These are phyloP conservation scores for Paratinospora sagittata DNA, from an alignment of 164 flowering plant species.

Conservation along the genomic window DNA sequence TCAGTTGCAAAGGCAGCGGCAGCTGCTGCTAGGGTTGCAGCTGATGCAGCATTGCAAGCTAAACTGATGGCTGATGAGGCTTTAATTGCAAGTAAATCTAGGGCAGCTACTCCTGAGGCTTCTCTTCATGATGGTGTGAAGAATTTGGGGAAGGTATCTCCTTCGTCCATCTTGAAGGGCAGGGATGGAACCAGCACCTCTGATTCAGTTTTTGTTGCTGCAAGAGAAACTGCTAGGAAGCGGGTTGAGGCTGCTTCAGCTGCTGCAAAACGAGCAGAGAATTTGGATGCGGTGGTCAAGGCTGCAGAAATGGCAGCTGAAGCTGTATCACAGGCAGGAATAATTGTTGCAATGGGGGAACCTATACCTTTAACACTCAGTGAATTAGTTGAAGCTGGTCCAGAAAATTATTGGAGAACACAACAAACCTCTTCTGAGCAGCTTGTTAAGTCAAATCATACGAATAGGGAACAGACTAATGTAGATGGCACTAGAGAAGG, in stretches of 20 bases:
- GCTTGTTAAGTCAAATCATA: constrained; percentile 20
- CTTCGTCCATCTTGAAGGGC: constrained; percentile 56
- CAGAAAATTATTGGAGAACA: constrained; percentile 57
- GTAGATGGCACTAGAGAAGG: constrained; percentile 16
- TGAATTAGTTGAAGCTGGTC: constrained; percentile 60
- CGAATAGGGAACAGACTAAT: constrained; percentile 13
- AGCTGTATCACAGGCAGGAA: constrained; percentile 92
- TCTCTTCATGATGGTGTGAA: constrained; percentile 25
- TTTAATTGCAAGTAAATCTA: constrained; percentile 25
- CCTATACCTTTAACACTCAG: constrained; percentile 50
- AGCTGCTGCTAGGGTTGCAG: constrained; percentile 93
- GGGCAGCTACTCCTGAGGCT: constrained; percentile 20
- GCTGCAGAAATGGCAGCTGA: constrained; percentile 95
- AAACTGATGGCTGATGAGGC: constrained; percentile 83
- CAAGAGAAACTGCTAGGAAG: constrained; percentile 69
- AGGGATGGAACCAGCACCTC: constrained; percentile 33
- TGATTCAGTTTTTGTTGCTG: constrained; percentile 58
- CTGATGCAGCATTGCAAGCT: constrained; percentile 88
- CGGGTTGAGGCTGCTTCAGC: constrained; percentile 89
- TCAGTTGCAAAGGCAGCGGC: constrained; percentile 98
- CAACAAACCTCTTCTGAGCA: constrained; percentile 25
- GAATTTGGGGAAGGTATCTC: constrained; percentile 39
- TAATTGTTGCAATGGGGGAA: constrained; percentile 79
- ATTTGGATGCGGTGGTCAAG: constrained; percentile 81
- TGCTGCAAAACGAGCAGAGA: constrained; percentile 83